phyloP scores from a whole-genome alignment of 371 early-diverging fungal species.

The Spiromyces aspiralis region DNA sequence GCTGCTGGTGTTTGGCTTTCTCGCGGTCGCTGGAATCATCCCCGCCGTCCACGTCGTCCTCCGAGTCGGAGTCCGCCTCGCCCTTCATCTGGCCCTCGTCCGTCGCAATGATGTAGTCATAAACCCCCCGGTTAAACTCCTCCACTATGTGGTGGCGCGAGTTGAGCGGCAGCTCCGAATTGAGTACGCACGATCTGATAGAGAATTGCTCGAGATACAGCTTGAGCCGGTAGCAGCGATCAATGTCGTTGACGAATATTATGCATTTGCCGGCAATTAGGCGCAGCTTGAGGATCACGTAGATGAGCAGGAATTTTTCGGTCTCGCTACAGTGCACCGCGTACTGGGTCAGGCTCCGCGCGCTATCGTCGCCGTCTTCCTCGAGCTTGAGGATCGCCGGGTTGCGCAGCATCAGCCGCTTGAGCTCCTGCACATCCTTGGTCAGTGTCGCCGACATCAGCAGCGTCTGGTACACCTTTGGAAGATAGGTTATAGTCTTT shows the following conservation, averaged over 20 bases:
- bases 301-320: slow-evolving; percentile 79
- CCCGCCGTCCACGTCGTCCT: slow-evolving; percentile 18
- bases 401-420: slow-evolving; percentile 63
- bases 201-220: slow-evolving; percentile 93
- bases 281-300: slow-evolving; percentile 75
- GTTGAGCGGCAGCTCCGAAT: slow-evolving; percentile 86
- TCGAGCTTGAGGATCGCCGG: slow-evolving; percentile 71
- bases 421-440: slow-evolving; percentile 67
- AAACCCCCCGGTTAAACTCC: slow-evolving; percentile 94
- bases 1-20: slow-evolving; percentile 11
- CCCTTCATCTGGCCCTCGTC: slow-evolving; percentile 66
- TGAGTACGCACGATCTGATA: slow-evolving; percentile 74
- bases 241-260: slow-evolving; percentile 86
- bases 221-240: slow-evolving; percentile 78
- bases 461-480: slow-evolving; percentile 72
- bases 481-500: slow-evolving; percentile 47
- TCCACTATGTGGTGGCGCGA: slow-evolving; percentile 87
- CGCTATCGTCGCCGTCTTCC: slow-evolving; percentile 47
- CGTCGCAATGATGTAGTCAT: slow-evolving; percentile 90
- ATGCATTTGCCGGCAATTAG: slow-evolving; percentile 81
- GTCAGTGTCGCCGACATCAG: slow-evolving; percentile 83
- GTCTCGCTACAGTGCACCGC: slow-evolving; percentile 53
- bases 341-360: slow-evolving; percentile 50
- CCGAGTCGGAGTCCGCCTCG: slow-evolving; percentile 45
- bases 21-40: slow-evolving; percentile 14